A percentile compares a stretch with the other conserved stretches of the same genome.
These are phyloP conservation scores for Geotrichum candidum DNA, from an alignment of 1,139 yeast genomes.

Conservation along the genomic window DNA sequence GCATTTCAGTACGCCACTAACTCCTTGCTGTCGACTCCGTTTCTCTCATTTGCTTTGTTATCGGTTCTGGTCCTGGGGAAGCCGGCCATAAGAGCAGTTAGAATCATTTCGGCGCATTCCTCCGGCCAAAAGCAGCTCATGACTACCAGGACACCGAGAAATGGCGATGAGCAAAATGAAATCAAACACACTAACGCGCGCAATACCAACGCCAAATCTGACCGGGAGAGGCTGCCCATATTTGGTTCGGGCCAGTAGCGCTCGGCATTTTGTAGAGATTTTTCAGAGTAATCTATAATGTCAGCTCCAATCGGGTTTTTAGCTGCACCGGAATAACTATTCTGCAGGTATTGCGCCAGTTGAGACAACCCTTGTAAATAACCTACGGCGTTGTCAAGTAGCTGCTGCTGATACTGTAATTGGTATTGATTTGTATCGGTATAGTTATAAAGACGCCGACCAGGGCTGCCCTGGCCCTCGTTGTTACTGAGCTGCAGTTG, in stretches of 20 bases:
- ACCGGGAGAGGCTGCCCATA: not conserved
- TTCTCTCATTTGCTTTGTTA: not conserved
- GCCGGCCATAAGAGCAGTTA: not conserved
- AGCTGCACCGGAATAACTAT: not conserved
- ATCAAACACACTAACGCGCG: constrained; percentile 1
- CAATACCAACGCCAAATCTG: not conserved
- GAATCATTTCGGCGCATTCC: not conserved
- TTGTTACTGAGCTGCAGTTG: not conserved
- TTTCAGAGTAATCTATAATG: not conserved
- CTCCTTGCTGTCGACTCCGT: not conserved
- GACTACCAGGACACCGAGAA: not conserved
- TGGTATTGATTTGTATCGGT: not conserved
- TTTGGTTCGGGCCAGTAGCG: not conserved
- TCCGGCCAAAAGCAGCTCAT: not conserved
- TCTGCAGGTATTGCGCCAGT: not conserved
- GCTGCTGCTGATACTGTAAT: not conserved
- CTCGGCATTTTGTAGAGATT: not conserved
- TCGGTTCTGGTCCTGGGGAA: not conserved
- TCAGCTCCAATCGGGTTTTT: not conserved
- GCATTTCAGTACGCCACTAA: not conserved
- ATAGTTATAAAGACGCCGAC: not conserved
- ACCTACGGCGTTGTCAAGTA: not conserved
- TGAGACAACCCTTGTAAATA: not conserved
- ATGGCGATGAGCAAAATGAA: not conserved
- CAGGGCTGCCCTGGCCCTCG: not conserved